Base-by-base conservation (phyloP, 2,329 filamentous ascomycete genomes). In the Sporothrix brasiliensis region DNA sequence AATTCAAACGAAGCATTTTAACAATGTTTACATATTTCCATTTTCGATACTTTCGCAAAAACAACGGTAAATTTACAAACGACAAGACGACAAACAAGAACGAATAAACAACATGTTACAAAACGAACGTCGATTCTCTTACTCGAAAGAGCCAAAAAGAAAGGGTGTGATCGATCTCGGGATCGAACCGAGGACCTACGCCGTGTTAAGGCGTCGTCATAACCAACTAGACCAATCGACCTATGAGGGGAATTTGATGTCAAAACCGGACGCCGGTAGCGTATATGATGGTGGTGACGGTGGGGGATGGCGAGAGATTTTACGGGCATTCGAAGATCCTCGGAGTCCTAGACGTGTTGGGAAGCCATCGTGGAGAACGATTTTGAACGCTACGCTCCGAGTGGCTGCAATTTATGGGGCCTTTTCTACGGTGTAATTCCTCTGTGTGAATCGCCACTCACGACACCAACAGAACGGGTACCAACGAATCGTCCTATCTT, bases 201-300 rank as follows among this genome's bases (percentile, higher is more conserved):
- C 66, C 66, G 66, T 68, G 66, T 68, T 68, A 68, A 68, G 66
- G 66, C 67, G 67, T 21, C 67, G 67, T 68, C 67, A 68, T 68
- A 68, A 68, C 67, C 67, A 68, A 68, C 67, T 68, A 68, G 67
- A 68, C 67, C 67, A 68, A 58, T 56, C 67, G 67, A 68, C 67
- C 67, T n/a, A 3, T 50, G 44, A 30, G 19, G 4, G 47, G 19
- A 13, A 41, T 44, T 60, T 9, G 58, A 61, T 61, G 58, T 16
- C 39, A 47, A 53, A 52, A 53, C 39, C 21, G 11, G 41, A 21
- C 4, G 2, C 19, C 63, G 7, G 63, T 49, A 53, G 63, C 47
- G 49, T 67, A 53, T 65, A 65, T 65, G 44, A 27, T 16, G 56
- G 19, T 21, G 14, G 56, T 41, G 56, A 19, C 41, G 41, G 41